Evolutionary conservation across 805 yeast species (phyloP).

Genomic region (Vanderwaltozyma yarrowii): DNA sequence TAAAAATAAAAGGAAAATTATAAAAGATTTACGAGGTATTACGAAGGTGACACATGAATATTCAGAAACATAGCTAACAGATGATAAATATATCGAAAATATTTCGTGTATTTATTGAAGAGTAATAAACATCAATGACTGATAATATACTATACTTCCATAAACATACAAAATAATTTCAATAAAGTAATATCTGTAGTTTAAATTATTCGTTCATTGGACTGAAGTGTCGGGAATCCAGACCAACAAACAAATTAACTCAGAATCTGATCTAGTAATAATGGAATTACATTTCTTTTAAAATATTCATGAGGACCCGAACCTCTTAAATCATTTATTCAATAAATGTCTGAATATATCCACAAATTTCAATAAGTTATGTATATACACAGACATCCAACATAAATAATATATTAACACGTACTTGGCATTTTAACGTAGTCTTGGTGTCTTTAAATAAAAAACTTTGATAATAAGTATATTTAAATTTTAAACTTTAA

Average conservation of each 20-base stretch:
- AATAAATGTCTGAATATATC: background rate
- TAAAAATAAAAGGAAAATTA: no score
- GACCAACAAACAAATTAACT: conserved; percentile 30
- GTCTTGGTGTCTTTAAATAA: background rate
- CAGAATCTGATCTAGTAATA: no score
- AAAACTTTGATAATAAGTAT: no score
- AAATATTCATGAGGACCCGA: conserved; percentile 53
- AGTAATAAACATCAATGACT: background rate
- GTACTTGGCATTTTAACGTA: conserved; percentile 15
- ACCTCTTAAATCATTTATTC: conserved; percentile 32
- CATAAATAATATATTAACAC: conserved; percentile 2
- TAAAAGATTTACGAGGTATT: conserved; percentile 4
- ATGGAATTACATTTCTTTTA: conserved; percentile 1
- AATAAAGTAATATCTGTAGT: background rate
- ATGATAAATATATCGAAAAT: background rate
- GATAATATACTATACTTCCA: background rate
- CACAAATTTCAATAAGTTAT: background rate
- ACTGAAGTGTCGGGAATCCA: conserved; percentile 87
- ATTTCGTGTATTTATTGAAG: background rate
- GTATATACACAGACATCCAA: background rate
- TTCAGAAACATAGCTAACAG: background rate
- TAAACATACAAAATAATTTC: background rate
- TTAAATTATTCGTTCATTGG: background rate
- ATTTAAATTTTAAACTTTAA: no score
- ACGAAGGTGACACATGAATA: conserved; percentile 12